Evolutionary conservation across 2,329 filamentous ascomycete species (phyloP).

Genomic region (Paecilomyces variotii): DNA sequence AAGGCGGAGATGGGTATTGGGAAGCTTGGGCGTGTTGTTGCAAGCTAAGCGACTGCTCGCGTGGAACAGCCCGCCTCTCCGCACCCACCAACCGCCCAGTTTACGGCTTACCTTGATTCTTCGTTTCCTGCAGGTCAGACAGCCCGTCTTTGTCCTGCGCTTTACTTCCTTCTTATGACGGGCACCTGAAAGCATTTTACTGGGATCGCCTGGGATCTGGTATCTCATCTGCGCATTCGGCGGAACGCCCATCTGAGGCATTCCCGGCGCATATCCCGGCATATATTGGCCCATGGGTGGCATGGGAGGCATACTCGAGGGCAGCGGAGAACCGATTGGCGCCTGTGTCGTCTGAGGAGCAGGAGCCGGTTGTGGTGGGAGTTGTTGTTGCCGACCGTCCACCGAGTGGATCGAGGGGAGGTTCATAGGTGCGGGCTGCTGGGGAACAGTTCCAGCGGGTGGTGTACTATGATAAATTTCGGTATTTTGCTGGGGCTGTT

Average conservation of each 20-base stretch:
- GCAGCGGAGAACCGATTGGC: conserved; percentile 46
- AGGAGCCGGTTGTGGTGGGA: conserved; percentile 14
- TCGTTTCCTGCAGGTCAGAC: conserved; percentile 56
- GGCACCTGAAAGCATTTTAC: conserved; percentile 52
- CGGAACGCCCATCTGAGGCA: conserved; percentile 27
- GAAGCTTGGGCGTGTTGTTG: conserved; percentile 3
- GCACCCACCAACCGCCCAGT: conserved; percentile 1
- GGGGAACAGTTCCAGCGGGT: conserved; percentile 1
- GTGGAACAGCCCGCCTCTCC: conserved; percentile 10
- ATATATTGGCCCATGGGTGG: conserved; percentile 49
- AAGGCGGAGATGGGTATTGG: conserved; percentile 16
- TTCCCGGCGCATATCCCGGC: conserved; percentile 31
- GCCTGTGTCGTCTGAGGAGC: conserved; percentile 18
- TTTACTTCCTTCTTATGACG: conserved; percentile 67
- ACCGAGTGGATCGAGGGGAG: conserved; percentile 10
- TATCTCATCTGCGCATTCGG: conserved; percentile 44
- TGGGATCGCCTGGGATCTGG: conserved; percentile 42
- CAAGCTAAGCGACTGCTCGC: conserved; percentile 16
- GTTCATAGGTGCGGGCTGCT: conserved; percentile 13
- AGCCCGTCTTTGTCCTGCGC: conserved; percentile 66
- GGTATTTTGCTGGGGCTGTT: background rate
- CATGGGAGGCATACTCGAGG: conserved; percentile 39
- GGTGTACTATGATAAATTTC: background rate
- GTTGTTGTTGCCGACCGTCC: conserved; percentile 9
- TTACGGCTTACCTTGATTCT: conserved; percentile 60